A percentile compares a stretch with the other conserved stretches of the same genome.
These are phyloP conservation scores for Graphilbum sp. DNA, from an alignment of 2,329 filamentous ascomycete species.

Conservation along the genomic window DNA sequence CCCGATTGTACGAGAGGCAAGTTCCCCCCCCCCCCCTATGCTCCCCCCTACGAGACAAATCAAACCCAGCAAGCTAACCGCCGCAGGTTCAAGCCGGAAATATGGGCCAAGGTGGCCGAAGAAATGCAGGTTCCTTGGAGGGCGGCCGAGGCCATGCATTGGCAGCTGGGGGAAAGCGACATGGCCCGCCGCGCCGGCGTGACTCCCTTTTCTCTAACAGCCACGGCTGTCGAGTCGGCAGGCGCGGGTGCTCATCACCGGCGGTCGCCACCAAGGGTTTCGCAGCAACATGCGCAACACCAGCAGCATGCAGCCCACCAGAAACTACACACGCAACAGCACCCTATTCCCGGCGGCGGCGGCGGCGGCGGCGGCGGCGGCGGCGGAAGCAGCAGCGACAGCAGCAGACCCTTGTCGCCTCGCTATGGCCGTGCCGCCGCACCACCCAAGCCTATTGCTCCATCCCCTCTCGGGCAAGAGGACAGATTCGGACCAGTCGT, in stretches of 20 bases:
- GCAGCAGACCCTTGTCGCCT: constrained; percentile 21
- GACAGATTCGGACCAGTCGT: constrained; percentile 14
- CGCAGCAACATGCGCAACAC: constrained; percentile 20
- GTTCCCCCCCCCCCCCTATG: too few species aligned
- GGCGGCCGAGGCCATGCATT: constrained; percentile 94
- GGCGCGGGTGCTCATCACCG: constrained; percentile 12
- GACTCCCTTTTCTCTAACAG: constrained; percentile 61
- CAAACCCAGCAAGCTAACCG: not conserved
- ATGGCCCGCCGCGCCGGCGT: constrained; percentile 89
- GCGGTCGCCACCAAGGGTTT: constrained; percentile 18
- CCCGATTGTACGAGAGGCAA: constrained; percentile 86
- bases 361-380: too few species aligned
- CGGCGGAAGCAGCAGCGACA: constrained; percentile 1
- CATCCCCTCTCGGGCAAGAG: constrained; percentile 6
- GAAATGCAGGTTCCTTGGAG: constrained; percentile 94
- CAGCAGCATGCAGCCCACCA: not conserved
- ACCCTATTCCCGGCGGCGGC: too few species aligned
- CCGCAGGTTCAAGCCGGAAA: constrained; percentile 81
- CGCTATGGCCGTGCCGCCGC: constrained; percentile 22
- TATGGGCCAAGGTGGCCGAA: constrained; percentile 92
- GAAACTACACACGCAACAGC: too few species aligned
- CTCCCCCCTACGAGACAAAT: not conserved
- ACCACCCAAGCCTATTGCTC: constrained; percentile 5
- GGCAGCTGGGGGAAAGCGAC: constrained; percentile 83
- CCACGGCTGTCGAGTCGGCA: constrained; percentile 24